These are phyloP conservation scores for Arthroderma uncinatum DNA, from an alignment of 2,329 filamentous ascomycete genomes.

Conservation along the genomic window DNA sequence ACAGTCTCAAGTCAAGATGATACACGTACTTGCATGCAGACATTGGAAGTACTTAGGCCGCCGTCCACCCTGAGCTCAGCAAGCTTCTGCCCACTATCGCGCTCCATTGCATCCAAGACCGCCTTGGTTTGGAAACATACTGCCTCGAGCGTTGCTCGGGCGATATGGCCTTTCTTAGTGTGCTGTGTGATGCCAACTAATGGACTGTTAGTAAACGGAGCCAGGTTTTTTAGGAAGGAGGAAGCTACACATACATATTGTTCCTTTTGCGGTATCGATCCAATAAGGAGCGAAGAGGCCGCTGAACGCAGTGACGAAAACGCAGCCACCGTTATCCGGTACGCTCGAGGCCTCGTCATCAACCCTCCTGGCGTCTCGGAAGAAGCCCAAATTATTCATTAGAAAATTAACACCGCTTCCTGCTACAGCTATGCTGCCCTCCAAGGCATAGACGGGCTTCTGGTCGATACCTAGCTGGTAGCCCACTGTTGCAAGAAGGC, in stretches of 20 bases:
- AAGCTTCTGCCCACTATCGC: conserved; percentile 67
- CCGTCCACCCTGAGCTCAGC: conserved; percentile 72
- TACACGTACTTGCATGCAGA: conserved; percentile 63
- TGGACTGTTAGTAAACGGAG: background rate
- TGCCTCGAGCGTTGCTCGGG: conserved; percentile 77
- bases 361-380: conserved; percentile 51
- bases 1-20: background rate
- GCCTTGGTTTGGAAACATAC: conserved; percentile 89
- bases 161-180: conserved; percentile 76
- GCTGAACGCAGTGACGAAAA: conserved; percentile 83
- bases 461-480: conserved; percentile 65
- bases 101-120: conserved; percentile 83
- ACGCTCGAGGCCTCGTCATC: conserved; percentile 54
- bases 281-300: conserved; percentile 88
- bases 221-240: background rate
- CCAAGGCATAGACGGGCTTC: conserved; percentile 66
- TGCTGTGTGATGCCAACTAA: conserved; percentile 71
- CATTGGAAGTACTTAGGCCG: conserved; percentile 76
- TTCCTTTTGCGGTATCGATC: conserved; percentile 87
- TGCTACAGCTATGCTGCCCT: conserved; percentile 73
- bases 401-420: conserved; percentile 70
- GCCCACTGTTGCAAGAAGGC: conserved; percentile 73
- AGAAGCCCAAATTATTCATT: conserved; percentile 54
- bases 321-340: conserved; percentile 67
- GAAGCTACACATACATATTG: conserved; percentile 38